Percentiles rank a stretch among this genome's conserved stretches.
phyloP scores from a whole-genome alignment of 2,329 filamentous ascomycete species.

The Fusarium sp. region DNA sequence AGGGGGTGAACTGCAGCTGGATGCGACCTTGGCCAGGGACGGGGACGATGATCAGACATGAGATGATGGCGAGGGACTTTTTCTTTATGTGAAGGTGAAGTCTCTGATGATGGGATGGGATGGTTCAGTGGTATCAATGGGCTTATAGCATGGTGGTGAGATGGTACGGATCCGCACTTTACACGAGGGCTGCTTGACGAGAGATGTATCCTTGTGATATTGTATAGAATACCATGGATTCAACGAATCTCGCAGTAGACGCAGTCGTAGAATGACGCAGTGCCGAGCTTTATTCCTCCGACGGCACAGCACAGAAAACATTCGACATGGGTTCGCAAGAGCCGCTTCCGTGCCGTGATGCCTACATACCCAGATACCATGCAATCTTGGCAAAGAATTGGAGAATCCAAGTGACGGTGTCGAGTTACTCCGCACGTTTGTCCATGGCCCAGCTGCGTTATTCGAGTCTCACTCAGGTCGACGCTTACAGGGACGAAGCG shows the following conservation, averaged over 20 bases:
- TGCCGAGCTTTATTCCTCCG: background rate
- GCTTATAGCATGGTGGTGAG: background rate
- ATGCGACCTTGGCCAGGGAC: background rate
- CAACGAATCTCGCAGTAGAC: background rate
- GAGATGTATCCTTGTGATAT: background rate
- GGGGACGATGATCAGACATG: slow-evolving; percentile 10
- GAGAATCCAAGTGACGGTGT: slow-evolving; percentile 11
- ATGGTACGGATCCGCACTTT: background rate
- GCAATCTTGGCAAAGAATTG: slow-evolving; percentile 11
- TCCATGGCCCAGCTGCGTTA: background rate
- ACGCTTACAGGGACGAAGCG: background rate
- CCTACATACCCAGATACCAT: too few species aligned
- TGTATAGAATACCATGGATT: background rate
- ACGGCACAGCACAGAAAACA: background rate
- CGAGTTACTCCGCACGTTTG: slow-evolving; percentile 11
- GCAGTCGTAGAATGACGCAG: background rate
- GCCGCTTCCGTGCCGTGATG: slow-evolving; percentile 3
- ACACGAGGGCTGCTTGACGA: background rate
- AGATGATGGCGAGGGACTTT: background rate
- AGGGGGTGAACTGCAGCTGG: background rate
- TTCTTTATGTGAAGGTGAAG: background rate
- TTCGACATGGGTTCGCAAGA: background rate
- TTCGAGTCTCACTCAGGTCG: background rate
- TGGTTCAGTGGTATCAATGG: background rate
- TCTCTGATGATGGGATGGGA: background rate